Evolutionary conservation across 2,329 filamentous ascomycete genomes (phyloP).

Genomic region (Didymella segeticola): DNA sequence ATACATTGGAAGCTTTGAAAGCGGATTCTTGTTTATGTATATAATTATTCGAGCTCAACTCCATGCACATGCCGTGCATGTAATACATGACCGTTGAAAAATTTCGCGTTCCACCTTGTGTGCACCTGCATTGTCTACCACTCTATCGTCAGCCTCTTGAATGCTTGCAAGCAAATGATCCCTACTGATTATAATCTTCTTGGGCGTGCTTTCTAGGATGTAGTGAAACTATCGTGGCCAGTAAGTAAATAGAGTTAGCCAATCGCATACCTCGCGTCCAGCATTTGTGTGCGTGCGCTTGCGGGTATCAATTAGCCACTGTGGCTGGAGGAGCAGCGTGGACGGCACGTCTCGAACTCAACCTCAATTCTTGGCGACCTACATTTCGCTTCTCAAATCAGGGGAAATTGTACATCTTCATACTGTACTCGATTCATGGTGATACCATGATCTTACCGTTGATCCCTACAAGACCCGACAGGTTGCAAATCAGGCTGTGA

Average conservation of each 20-base stretch:
- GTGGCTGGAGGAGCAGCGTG: slow-evolving; percentile 2
- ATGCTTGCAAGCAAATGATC: background rate
- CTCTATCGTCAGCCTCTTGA: background rate
- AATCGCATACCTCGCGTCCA: no score
- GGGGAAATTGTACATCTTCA: no score
- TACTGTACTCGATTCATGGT: no score
- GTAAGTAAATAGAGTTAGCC: no score
- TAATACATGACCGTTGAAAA: background rate
- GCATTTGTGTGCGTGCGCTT: no score
- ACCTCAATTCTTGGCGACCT: slow-evolving; percentile 4
- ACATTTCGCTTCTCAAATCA: no score
- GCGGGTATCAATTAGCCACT: slow-evolving; percentile 5
- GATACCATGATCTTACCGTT: no score
- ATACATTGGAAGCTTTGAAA: slow-evolving; percentile 21
- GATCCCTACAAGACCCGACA: no score
- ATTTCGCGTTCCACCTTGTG: background rate
- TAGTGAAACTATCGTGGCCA: no score
- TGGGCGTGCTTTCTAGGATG: no score
- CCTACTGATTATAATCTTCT: no score
- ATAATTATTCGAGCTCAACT: slow-evolving; percentile 2
- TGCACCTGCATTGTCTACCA: no score
- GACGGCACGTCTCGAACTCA: background rate
- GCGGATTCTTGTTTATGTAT: slow-evolving; percentile 32
- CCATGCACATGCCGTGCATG: slow-evolving; percentile 16
- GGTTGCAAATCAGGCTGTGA: background rate